Conservation (phyloP, 2,329 filamentous ascomycete species). For the Trichophyton verrucosum region DNA sequence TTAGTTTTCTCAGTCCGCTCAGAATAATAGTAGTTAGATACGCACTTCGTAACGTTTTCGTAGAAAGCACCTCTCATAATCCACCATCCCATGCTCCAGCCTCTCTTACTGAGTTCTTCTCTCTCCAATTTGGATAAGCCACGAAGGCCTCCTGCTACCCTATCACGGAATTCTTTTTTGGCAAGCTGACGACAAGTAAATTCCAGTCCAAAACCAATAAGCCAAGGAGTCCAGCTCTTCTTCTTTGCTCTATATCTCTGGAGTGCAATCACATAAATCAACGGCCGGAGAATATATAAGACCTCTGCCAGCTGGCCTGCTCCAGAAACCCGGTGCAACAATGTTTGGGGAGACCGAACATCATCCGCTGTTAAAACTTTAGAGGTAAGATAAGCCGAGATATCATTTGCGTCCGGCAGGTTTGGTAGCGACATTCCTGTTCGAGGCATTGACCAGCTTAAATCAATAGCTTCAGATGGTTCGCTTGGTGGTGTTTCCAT, state of each 20-base stretch:
- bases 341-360: conserved; percentile 77
- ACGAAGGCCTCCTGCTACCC: conserved; percentile 57
- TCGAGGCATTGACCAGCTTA: conserved; percentile 82
- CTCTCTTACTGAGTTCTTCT: conserved; percentile 77
- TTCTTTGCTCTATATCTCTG: conserved; percentile 58
- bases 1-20: conserved; percentile 17
- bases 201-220: conserved; percentile 73
- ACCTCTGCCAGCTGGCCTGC: conserved; percentile 76
- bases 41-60: conserved; percentile 66
- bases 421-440: conserved; percentile 77
- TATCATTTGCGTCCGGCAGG: conserved; percentile 67
- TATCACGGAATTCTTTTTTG: conserved; percentile 51
- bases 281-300: conserved; percentile 80
- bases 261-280: conserved; percentile 75
- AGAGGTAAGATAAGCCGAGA: conserved; percentile 73
- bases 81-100: conserved; percentile 93
- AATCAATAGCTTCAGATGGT: conserved; percentile 27
- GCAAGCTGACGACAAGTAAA: conserved; percentile 77
- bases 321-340: conserved; percentile 61
- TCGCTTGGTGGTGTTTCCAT: conserved; percentile 34
- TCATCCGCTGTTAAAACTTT: conserved; percentile 92
- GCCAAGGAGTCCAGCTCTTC: conserved; percentile 82
- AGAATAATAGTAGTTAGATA: neutral
- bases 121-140: conserved; percentile 73
- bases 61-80: conserved; percentile 93